Evolutionary conservation across 805 yeast genomes (phyloP), one percentile per base, ranked within the genome.

Genomic region (Helenozyma baotianmanensis): DNA sequence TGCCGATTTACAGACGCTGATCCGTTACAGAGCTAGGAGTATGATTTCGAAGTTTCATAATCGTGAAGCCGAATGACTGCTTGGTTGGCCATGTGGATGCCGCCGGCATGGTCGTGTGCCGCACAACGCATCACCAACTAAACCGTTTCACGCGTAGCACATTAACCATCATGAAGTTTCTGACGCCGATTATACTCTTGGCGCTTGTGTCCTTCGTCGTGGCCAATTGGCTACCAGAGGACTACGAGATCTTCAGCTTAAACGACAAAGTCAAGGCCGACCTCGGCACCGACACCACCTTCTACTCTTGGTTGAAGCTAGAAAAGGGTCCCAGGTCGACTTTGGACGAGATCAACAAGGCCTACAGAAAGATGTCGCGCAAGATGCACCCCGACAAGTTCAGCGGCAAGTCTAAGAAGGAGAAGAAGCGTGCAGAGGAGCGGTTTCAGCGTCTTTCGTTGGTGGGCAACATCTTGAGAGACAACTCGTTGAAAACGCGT

Each of bases 351-450:
- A 76, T 83, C 31, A 65, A 65, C 33, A 76, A 74, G 44, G 82
- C 83, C 14, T 82, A 83, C 61, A 78, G 85, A 51, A 80, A 76
- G 47, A 53, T 81, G 21, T 80, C 95, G 2, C 68, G 82, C 32
- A 68, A 67, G 41, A 68, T 82, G 45, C 98, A 90, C 53, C 98
- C 98, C 0, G 98, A 90, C 59, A 88, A 90, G 56, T 47, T 56
- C 31, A 43, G 50, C 9, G 40, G 50, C 9, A 47, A 50, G 9
- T 42, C 56, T 14, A 48, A 40, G n/a, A 39, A 48, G 3, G 57
- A 60, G 19, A 61, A 57, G 30, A 74, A 75, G 42, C 53, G 58
- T 14, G 83, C 82, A 4, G 79, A 74, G 40, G 83, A 78, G 45
- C 68, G 86, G 24, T 92, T 80, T 53, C 86, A 90, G 48, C 66